Evolutionary conservation across 1,284 basidiomycete species (phyloP), one percentile per base, ranked within the genome.

Genomic region (Cryptococcus deneoformans): DNA sequence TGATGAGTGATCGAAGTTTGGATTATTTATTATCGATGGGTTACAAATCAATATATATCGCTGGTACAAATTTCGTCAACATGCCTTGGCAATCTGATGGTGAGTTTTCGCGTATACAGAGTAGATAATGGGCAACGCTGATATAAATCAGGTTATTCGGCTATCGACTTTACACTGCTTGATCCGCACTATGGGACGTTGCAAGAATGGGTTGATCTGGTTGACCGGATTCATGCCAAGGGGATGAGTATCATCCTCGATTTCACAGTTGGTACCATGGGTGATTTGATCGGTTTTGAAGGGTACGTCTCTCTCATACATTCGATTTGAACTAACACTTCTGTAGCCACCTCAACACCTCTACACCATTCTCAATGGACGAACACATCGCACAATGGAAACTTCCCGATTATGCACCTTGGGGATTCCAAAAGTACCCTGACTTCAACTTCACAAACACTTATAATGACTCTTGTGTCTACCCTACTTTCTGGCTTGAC

Each of bases 1-100:
- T 94, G 61, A 78, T 83, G 54, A 76, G 84, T 46, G 86, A 83
- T 60, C 65, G 76, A 37, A 69, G 72, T 48, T 80, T 95, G 62
- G 92, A 94, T 78, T 95, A 95, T 74, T 80, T 95, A 14, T 82
- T 89, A 58, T 88, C 88, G 60, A 92, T 93, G 89, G 92, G 92
- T 61, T 80, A 91, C 67, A 81, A 82, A 65, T 82, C 86, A 52
- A 86, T 95, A 68, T 94, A 90, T 79, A 87, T 93, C 70, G 90
- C 92, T 35, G 92, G 92, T 54, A 95, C 92, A 0, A 86, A 87
- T 50, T 95, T 92, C 77, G 62, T 94, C 63, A 94, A 95, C 82
- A 92, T 94, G 92, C 80, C 91, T 16, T 95, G 92, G 92, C 88
- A 92, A 75, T 88, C 91, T 14, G 92, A 95, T 83, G 91, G 90